A percentile compares a stretch with the other conserved stretches of the same genome.
phyloP scores from a whole-genome alignment of 805 yeast genomes.

The Candida fluviatilis region DNA sequence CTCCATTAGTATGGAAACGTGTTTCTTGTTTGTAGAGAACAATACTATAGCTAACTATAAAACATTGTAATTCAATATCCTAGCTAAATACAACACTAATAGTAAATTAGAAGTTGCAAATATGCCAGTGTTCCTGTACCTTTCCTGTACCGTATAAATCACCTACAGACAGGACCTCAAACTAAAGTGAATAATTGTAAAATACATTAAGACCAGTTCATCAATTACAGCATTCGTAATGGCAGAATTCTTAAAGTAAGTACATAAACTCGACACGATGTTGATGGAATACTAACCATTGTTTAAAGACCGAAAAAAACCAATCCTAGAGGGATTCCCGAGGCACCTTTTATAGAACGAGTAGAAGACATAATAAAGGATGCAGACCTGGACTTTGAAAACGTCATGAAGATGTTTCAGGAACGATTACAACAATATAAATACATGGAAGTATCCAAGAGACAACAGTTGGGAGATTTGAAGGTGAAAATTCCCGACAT shows the following conservation, averaged over 20 bases:
- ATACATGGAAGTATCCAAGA: conserved; percentile 69
- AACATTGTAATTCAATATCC: too few relatives aligned
- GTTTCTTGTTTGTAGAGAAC: too few relatives aligned
- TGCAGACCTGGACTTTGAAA: conserved; percentile 61
- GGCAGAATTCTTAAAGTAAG: conserved; percentile 31
- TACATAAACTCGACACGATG: conserved; percentile 4
- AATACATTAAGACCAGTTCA: too few relatives aligned
- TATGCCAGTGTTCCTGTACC: too few relatives aligned
- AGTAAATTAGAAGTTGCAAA: too few relatives aligned
- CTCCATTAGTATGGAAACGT: too few relatives aligned
- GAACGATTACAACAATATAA: conserved; percentile 87
- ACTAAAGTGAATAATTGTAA: background rate
- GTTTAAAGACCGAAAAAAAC: conserved; percentile 28
- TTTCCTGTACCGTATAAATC: too few relatives aligned
- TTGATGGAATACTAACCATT: conserved; percentile 5
- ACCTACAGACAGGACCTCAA: too few relatives aligned
- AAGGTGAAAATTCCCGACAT: conserved; percentile 86
- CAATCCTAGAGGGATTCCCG: conserved; percentile 94
- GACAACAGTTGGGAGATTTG: conserved; percentile 47
- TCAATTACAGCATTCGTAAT: too few relatives aligned
- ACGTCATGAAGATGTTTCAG: conserved; percentile 70
- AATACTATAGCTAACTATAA: too few relatives aligned
- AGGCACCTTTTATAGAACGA: conserved; percentile 87
- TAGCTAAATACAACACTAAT: too few relatives aligned
- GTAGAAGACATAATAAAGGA: conserved; percentile 71